Evolutionary conservation across 2,329 filamentous ascomycete genomes (phyloP), one percentile per base, ranked within the genome.

Genomic region (Verruconis gallopava): DNA sequence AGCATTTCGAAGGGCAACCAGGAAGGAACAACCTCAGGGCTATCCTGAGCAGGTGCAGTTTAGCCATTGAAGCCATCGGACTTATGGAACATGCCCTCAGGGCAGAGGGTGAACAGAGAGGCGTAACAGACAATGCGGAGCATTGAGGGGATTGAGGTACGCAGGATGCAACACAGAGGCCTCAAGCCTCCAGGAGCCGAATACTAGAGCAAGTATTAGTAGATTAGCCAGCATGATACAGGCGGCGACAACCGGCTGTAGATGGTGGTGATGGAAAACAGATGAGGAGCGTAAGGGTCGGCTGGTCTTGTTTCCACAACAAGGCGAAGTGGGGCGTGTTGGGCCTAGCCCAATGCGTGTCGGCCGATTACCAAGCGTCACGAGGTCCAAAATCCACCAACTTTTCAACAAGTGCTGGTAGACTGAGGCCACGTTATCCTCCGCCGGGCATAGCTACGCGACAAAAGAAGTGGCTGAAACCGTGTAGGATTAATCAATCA

Each of bases 1-100:
- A 36, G 37, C 34, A 46, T 35, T 49, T 52, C 22, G 43, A 37
- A 21, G 15, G 40, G 48, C 46, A 48, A 4, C 38, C 40, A 11
- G 40, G 45, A 47, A 44, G 45, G 42, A 14, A 51, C 41, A 46
- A 47, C 42, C 42, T 50, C 41, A 28, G 30, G 42, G 34, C 43
- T 11, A 47, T 49, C 34, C 39, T 50, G 30, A 47, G 32, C 32
- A 45, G 39, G 43, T 46, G 20, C 40, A 37, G 49, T 40, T 36
- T 50, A 44, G 45, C 45, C 38, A 47, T 38, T 25, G 46, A 43
- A 44, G 42, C 42, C 18, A 41, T 44, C 28, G 19, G 21, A 28
- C 32, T 25, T 45, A 45, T 38, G 19, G 4, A 49, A 36, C 33
- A 36, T 11, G 18, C 33, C 11, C 33, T 11, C 11, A 36, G 13